phyloP scores from a whole-genome alignment of 2,329 filamentous ascomycete species.

The Paraphoma sp. region DNA sequence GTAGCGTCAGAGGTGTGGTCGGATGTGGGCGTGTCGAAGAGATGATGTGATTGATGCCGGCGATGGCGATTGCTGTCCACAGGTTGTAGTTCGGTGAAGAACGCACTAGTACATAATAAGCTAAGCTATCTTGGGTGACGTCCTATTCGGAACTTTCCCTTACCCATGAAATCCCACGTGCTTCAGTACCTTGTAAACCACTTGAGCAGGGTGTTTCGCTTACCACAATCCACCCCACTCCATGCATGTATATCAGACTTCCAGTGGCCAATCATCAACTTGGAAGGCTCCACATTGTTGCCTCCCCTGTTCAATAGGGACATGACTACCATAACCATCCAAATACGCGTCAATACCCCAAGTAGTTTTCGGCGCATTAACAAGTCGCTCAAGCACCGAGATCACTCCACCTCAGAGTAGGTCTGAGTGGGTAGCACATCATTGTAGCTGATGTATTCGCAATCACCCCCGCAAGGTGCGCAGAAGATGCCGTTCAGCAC shows the following conservation, averaged over 20 bases:
- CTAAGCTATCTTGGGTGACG: background rate
- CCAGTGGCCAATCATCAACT: background rate
- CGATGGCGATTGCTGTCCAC: constrained; percentile 10
- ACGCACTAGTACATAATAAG: background rate
- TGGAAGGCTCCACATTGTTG: background rate
- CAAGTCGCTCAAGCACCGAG: background rate
- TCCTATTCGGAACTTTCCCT: too few species aligned
- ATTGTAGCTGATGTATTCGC: background rate
- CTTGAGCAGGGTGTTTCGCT: too few species aligned
- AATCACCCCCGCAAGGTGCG: background rate
- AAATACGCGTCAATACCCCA: too few species aligned
- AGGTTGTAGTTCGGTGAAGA: background rate
- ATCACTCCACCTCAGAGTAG: background rate
- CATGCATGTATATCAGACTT: background rate
- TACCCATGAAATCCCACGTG: too few species aligned
- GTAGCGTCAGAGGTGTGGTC: background rate
- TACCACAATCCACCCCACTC: background rate
- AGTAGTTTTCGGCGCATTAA: background rate
- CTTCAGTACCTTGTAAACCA: too few species aligned
- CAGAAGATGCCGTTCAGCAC: background rate
- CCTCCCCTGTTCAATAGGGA: background rate
- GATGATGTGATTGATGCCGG: constrained; percentile 18
- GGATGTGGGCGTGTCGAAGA: background rate
- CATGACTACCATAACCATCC: too few species aligned
- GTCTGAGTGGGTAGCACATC: background rate